Evolutionary conservation across 345 rosid genomes (phyloP).

Genomic region (Conringia planisiliqua): DNA sequence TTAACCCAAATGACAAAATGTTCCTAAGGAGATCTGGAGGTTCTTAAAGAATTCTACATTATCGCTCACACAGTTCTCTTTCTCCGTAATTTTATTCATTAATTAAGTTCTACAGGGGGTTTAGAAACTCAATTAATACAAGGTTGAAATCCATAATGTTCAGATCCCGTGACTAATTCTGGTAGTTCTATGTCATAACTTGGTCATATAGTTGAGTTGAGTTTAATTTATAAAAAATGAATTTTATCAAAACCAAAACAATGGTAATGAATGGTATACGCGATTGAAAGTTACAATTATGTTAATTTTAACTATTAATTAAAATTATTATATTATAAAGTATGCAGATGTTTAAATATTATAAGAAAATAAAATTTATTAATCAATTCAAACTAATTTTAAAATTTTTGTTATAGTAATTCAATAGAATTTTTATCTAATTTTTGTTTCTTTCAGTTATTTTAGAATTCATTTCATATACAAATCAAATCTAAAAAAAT

Average conservation of each 20-base stretch:
- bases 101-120: background rate
- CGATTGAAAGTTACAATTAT: too few species aligned
- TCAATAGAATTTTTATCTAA: background rate
- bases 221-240: too few species aligned
- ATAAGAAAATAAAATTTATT: background rate
- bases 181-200: background rate
- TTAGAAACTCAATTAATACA: too few species aligned
- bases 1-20: too few species aligned
- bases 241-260: too few species aligned
- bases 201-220: too few species aligned
- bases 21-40: background rate
- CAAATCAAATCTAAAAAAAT: background rate
- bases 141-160: too few species aligned
- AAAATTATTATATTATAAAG: too few species aligned
- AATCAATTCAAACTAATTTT: background rate
- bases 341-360: background rate
- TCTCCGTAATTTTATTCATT: background rate
- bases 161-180: background rate
- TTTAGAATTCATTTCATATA: background rate
- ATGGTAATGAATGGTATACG: too few species aligned
- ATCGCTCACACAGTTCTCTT: background rate
- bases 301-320: too few species aligned
- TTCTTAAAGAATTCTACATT: background rate
- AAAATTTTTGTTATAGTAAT: background rate
- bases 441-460: background rate